Conservation (phyloP, 2,329 filamentous ascomycete genomes). For the Penicillium digitatum region DNA sequence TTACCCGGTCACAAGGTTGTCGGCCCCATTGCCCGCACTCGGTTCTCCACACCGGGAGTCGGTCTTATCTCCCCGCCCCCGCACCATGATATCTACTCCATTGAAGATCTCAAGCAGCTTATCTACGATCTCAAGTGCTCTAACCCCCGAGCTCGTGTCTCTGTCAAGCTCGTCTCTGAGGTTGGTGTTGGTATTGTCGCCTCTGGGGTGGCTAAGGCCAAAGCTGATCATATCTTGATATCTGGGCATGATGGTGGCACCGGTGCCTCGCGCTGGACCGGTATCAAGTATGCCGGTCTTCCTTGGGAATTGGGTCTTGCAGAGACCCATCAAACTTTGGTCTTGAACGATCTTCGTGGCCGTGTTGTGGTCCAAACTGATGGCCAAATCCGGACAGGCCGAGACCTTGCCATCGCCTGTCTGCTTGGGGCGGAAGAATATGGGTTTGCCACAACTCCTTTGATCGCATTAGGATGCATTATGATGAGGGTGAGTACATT, state of each 20-base stretch:
- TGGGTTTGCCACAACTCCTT: slow-evolving; percentile 89
- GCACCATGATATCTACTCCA: slow-evolving; percentile 98
- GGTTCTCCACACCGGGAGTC: slow-evolving; percentile 93
- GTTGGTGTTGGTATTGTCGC: slow-evolving; percentile 96
- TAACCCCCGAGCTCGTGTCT: slow-evolving; percentile 85
- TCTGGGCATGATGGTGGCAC: slow-evolving; percentile 96
- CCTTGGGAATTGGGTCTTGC: slow-evolving; percentile 96
- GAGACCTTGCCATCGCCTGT: slow-evolving; percentile 91
- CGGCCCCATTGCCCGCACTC: slow-evolving; percentile 85
- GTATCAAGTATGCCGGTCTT: slow-evolving; percentile 96
- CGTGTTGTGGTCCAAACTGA: slow-evolving; percentile 96
- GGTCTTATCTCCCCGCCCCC: slow-evolving; percentile 93
- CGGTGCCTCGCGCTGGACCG: slow-evolving; percentile 94
- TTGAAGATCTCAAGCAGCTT: slow-evolving; percentile 94
- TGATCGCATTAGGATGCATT: slow-evolving; percentile 96
- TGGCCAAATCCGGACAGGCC: slow-evolving; percentile 85
- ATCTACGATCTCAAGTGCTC: slow-evolving; percentile 98
- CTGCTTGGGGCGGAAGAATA: slow-evolving; percentile 96
- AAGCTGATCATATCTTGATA: slow-evolving; percentile 94
- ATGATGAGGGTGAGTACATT: slow-evolving; percentile 63
- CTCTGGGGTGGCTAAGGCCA: slow-evolving; percentile 94
- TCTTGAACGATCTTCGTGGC: slow-evolving; percentile 90
- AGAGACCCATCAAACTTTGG: slow-evolving; percentile 93
- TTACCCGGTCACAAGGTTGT: slow-evolving; percentile 96
- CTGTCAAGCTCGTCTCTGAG: slow-evolving; percentile 96